Evolutionary conservation across 371 early-diverging fungal genomes (phyloP), one percentile per base, ranked within the genome.

Genomic region (Actinomucor elegans): DNA sequence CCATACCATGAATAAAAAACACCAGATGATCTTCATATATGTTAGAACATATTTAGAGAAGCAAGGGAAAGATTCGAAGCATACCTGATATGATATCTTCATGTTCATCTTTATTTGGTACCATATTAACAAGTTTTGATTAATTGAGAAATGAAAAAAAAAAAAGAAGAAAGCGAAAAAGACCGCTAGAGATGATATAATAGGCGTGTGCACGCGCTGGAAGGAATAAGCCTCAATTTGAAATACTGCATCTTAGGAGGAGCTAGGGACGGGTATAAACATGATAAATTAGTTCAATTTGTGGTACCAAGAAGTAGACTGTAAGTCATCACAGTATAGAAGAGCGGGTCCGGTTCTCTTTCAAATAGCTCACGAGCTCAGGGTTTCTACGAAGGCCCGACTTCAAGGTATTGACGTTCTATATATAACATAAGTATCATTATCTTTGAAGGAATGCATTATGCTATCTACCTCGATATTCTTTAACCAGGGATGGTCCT

Each of bases 1-100:
- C 88, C 85, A 87, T 84, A 21, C 86, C 88, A 49, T 87, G 88
- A 27, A 87, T 80, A 37, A 87, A 76, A 61, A 84, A 84, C 60
- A 80, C 61, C 18, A 80, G 66, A 52, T 79, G 79, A 48, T 75
- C 75, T 40, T 29, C 29, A 28, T 31, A 31, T 31, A 7, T 31
- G 5, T 31, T 31, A 31, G 5, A 7, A 11, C 31, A 31, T 17
- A 44, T 44, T 28, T 14, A 8, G 10, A 44, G 27, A 27, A 27
- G n/a, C n/a, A n/a, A n/a, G n/a, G n/a, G n/a, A 17, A 28, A 31
- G 31, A 7, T 7, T 11, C 5, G 5, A 31, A 31, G 10, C 7
- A 29, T 40, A 36, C 49, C 35, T 23, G 36, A 24, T 26, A 48
- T 11, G 11, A 7, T 27, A 12, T 24, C 15, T n/a, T 34, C 36